phyloP scores from a whole-genome alignment of 108 stramenopile genomes.

The Skeletonema menzelii region DNA sequence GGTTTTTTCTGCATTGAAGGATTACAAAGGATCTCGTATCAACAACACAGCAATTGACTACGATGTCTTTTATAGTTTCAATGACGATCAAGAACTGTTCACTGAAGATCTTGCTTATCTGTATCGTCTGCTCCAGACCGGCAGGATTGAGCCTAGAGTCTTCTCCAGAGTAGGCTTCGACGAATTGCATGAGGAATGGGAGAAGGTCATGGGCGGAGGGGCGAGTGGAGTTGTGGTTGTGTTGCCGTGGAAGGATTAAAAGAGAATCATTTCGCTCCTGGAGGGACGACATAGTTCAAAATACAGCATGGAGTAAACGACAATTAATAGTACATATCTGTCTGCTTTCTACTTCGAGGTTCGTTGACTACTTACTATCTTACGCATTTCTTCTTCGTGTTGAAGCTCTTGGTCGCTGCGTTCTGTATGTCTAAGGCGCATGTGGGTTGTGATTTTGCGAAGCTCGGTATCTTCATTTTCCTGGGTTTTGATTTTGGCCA shows the following conservation, averaged over 20 bases:
- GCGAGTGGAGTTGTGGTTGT: neutral
- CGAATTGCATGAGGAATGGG: conserved; percentile 42
- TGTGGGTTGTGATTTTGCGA: too few relatives aligned
- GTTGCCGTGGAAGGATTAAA: neutral
- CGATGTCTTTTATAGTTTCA: neutral
- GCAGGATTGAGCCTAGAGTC: conserved; percentile 61
- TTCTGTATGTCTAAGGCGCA: too few relatives aligned
- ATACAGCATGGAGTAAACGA: too few relatives aligned
- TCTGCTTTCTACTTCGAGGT: too few relatives aligned
- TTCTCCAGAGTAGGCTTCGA: conserved; percentile 52
- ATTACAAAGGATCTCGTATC: neutral
- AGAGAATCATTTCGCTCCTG: too few relatives aligned
- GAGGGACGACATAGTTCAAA: too few relatives aligned
- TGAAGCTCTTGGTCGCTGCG: too few relatives aligned
- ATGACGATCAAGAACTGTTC: neutral
- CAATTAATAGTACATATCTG: too few relatives aligned
- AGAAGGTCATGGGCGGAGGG: neutral
- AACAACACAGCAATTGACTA: neutral
- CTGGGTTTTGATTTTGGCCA: too few relatives aligned
- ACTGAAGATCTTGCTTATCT: neutral
- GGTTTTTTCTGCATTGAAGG: neutral
- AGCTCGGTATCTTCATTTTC: too few relatives aligned
- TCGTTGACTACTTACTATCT: too few relatives aligned
- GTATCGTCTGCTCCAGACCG: conserved; percentile 33
- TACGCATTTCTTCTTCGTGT: too few relatives aligned